A percentile compares a stretch with the other conserved stretches of the same genome.
These are phyloP conservation scores for Colletotrichum destructivum DNA, from an alignment of 2,329 filamentous ascomycete species.

Conservation along the genomic window DNA sequence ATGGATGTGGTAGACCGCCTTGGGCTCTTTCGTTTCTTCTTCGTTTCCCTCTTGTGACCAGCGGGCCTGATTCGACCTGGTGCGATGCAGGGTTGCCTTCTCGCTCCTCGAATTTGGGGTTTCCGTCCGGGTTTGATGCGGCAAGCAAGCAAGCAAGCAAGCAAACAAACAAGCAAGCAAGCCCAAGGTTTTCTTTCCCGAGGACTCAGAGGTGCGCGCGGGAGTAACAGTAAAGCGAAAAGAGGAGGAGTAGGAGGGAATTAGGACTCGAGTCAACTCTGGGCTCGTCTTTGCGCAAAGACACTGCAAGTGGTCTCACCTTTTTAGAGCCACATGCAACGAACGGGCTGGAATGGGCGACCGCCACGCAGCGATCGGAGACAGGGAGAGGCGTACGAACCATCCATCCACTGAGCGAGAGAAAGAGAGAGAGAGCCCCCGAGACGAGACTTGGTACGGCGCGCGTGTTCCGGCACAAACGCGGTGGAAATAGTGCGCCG, in stretches of 20 bases:
- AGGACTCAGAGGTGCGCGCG: not conserved
- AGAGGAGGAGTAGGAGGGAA: not conserved
- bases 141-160: not conserved
- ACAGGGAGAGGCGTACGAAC: no score
- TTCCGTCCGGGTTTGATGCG: slow-evolving; percentile 15
- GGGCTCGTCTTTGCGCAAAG: not conserved
- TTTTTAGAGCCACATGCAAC: slow-evolving; percentile 38
- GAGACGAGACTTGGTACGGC: slow-evolving; percentile 19
- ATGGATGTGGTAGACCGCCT: slow-evolving; percentile 35
- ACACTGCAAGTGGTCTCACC: slow-evolving; percentile 37
- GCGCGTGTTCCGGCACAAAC: slow-evolving; percentile 11
- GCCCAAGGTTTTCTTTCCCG: slow-evolving; percentile 1
- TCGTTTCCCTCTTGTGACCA: slow-evolving; percentile 23
- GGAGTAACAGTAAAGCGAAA: not conserved
- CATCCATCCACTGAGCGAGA: not conserved
- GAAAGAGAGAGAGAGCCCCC: not conserved
- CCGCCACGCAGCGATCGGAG: slow-evolving; percentile 21
- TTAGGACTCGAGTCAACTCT: not conserved
- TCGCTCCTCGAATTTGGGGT: slow-evolving; percentile 9
- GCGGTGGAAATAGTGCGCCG: slow-evolving; percentile 16
- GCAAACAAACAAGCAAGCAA: not conserved
- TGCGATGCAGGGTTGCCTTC: slow-evolving; percentile 25
- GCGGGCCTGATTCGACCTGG: slow-evolving; percentile 18
- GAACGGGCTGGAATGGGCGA: slow-evolving; percentile 37
- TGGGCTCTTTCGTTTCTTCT: slow-evolving; percentile 29